phyloP scores from a whole-genome alignment of 352 stramenopile genomes.

The Plasmopara viticola region DNA sequence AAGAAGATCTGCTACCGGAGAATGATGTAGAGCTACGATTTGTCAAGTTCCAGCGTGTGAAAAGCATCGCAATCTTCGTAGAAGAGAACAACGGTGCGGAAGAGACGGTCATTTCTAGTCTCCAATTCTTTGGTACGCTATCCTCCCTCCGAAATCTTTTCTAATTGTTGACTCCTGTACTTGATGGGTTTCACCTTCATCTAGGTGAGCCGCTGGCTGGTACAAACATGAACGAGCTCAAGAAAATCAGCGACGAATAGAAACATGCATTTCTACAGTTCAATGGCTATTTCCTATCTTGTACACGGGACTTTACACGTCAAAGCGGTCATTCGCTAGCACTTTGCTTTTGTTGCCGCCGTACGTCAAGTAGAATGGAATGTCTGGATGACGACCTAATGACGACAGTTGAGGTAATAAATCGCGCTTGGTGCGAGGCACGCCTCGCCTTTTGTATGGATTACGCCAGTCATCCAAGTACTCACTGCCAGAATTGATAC shows the following conservation, averaged over 20 bases:
- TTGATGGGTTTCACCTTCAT: constrained; percentile 2
- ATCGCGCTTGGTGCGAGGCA: constrained; percentile 42
- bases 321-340: constrained; percentile 56
- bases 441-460: constrained; percentile 59
- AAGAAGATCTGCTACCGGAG: constrained; percentile 43
- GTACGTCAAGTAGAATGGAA: constrained; percentile 52
- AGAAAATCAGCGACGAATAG: constrained; percentile 79
- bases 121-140: constrained; percentile 55
- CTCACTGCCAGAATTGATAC: constrained; percentile 47
- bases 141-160: no score
- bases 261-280: background rate
- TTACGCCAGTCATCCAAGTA: constrained; percentile 64
- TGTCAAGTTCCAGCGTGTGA: constrained; percentile 80
- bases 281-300: constrained; percentile 1
- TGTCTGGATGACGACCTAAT: constrained; percentile 33
- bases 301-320: constrained; percentile 28
- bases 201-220: constrained; percentile 61
- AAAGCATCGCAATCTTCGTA: constrained; percentile 72
- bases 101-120: constrained; percentile 50
- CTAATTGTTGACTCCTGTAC: constrained; percentile 3
- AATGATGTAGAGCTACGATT: constrained; percentile 69
- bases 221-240: constrained; percentile 84
- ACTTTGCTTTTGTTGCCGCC: constrained; percentile 66
- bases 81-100: constrained; percentile 71
- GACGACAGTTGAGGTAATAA: constrained; percentile 42